These are phyloP conservation scores for Corniculantispora saksenae DNA, from an alignment of 2,329 filamentous ascomycete genomes.

Conservation along the genomic window DNA sequence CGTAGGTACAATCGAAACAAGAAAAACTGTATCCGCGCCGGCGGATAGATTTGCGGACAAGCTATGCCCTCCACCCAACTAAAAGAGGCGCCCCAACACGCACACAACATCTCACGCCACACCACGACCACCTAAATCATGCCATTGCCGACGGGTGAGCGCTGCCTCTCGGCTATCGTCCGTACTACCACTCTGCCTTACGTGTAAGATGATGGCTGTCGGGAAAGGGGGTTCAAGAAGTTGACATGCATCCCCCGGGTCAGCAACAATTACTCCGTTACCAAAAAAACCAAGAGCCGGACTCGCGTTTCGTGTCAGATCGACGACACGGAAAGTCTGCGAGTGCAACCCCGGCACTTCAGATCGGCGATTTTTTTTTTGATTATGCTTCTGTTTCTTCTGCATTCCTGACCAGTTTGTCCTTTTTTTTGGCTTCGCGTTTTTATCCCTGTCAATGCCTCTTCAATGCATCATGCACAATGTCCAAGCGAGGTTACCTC, in stretches of 20 bases:
- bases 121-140: neutral
- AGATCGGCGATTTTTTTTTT: constrained; percentile 5
- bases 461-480: too few relatives aligned
- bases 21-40: constrained; percentile 1
- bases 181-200: neutral
- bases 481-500: too few relatives aligned
- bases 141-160: neutral
- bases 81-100: neutral
- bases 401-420: neutral
- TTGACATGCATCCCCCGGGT: too few relatives aligned
- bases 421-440: neutral
- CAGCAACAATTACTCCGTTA: neutral
- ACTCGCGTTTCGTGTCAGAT: neutral
- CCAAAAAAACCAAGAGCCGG: neutral
- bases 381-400: neutral
- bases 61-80: too few relatives aligned
- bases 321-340: constrained; percentile 13
- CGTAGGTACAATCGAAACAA: neutral
- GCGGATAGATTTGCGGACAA: constrained; percentile 13
- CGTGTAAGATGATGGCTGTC: too few relatives aligned
- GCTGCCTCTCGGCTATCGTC: constrained; percentile 14
- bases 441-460: too few relatives aligned
- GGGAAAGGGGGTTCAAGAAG: too few relatives aligned
- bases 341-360: constrained; percentile 10
- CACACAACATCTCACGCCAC: neutral